Conservation (phyloP, 2,329 filamentous ascomycete genomes). For the Didymella exigua region DNA sequence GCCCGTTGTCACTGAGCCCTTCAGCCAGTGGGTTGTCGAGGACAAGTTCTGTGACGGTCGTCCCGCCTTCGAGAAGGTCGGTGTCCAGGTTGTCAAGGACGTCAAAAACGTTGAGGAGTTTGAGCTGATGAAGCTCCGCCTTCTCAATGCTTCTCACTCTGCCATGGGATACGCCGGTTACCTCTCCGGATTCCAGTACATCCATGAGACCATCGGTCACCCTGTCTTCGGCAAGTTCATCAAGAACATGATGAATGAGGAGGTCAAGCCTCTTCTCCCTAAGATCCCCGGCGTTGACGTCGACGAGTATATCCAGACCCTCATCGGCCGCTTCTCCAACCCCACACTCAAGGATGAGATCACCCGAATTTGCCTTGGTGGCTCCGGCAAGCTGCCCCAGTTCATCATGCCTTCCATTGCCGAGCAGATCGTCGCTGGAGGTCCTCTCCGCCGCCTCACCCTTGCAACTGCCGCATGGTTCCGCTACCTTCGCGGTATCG, state of each 20-base stretch:
- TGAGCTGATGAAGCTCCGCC: constrained; percentile 37
- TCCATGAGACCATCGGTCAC: constrained; percentile 36
- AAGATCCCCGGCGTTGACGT: constrained; percentile 35
- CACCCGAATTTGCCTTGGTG: constrained; percentile 38
- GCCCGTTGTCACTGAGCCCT: constrained; percentile 39
- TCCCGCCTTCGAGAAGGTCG: constrained; percentile 37
- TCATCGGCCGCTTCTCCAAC: constrained; percentile 36
- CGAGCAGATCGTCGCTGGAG: constrained; percentile 34
- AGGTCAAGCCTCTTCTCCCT: constrained; percentile 37
- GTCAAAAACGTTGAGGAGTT: constrained; percentile 37
- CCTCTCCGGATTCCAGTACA: constrained; percentile 35
- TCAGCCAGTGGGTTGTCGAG: constrained; percentile 40
- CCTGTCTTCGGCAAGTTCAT: constrained; percentile 34
- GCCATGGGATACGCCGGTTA: constrained; percentile 37
- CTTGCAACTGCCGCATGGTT: constrained; percentile 37
- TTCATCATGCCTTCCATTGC: constrained; percentile 41
- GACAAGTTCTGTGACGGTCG: constrained; percentile 39
- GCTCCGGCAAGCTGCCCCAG: constrained; percentile 38
- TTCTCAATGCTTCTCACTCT: constrained; percentile 36
- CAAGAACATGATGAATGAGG: constrained; percentile 39
- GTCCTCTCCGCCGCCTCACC: constrained; percentile 32
- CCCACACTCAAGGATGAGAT: constrained; percentile 38
- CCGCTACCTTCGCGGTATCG: constrained; percentile 33
- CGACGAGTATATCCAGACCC: constrained; percentile 36
- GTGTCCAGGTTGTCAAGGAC: constrained; percentile 37